phyloP scores from a whole-genome alignment of 169 alveolate genomes.

The Besnoitia besnoiti region DNA sequence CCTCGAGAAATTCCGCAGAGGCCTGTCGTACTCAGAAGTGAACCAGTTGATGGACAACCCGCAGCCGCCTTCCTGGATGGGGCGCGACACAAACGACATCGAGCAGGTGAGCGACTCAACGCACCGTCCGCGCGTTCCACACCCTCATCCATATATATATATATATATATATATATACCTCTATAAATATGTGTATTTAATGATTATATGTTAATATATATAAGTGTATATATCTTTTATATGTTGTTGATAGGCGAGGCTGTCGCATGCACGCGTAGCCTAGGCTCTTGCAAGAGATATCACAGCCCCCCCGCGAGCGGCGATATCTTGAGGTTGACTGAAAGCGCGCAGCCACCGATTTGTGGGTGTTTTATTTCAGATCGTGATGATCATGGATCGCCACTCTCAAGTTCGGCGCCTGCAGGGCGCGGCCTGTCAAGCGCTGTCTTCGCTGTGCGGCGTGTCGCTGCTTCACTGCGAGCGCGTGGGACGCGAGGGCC shows the following conservation, averaged over 20 bases:
- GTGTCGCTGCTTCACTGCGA: constrained; percentile 65
- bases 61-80: constrained; percentile 25
- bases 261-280: too few species aligned
- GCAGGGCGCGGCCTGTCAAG: constrained; percentile 70
- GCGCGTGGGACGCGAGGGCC: constrained; percentile 53
- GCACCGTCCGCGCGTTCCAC: neutral
- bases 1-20: neutral
- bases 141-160: neutral
- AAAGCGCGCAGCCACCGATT: too few species aligned
- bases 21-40: neutral
- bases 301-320: too few species aligned
- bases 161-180: neutral
- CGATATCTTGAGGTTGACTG: too few species aligned
- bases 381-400: constrained; percentile 60
- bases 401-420: constrained; percentile 61
- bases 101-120: neutral
- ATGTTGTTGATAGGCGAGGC: neutral
- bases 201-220: neutral
- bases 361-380: constrained; percentile 29
- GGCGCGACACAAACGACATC: neutral
- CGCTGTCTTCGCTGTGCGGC: constrained; percentile 60
- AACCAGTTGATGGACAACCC: neutral
- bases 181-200: neutral
- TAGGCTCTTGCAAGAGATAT: too few species aligned
- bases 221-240: neutral